Conservation (phyloP, 2,329 filamentous ascomycete species). For the Ophiostoma himal-ulmi region DNA sequence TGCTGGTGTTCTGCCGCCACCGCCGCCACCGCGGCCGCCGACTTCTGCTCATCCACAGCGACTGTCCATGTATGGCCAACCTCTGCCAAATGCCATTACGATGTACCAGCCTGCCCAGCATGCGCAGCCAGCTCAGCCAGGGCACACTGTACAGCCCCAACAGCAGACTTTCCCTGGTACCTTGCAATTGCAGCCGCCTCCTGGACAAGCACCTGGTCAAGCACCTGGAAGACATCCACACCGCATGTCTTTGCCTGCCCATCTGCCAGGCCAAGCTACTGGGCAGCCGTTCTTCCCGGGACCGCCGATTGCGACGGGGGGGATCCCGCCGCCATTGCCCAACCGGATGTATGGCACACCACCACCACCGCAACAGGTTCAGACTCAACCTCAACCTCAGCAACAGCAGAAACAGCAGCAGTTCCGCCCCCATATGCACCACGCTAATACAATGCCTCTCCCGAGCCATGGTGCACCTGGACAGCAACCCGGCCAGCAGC, state of each 20-base stretch:
- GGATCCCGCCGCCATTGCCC: constrained; percentile 16
- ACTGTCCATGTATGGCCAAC: constrained; percentile 19
- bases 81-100: not conserved
- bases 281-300: constrained; percentile 17
- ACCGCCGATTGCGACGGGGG: constrained; percentile 12
- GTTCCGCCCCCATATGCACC: constrained; percentile 16
- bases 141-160: not conserved
- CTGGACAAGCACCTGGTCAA: not conserved
- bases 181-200: not conserved
- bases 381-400: not conserved
- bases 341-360: constrained; percentile 6
- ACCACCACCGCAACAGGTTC: not conserved
- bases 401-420: not conserved
- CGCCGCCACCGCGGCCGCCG: not conserved
- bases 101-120: constrained; percentile 10
- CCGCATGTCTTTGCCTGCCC: constrained; percentile 18
- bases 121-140: not conserved
- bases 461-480: not conserved
- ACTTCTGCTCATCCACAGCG: constrained; percentile 6
- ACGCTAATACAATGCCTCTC: constrained; percentile 16
- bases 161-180: not conserved
- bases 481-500: not conserved
- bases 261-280: constrained; percentile 3
- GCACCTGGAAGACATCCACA: constrained; percentile 3
- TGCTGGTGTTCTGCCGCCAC: constrained; percentile 2